These are phyloP conservation scores for Staphylotrichum tortipilum DNA, from an alignment of 495 filamentous ascomycete genomes.

Conservation along the genomic window DNA sequence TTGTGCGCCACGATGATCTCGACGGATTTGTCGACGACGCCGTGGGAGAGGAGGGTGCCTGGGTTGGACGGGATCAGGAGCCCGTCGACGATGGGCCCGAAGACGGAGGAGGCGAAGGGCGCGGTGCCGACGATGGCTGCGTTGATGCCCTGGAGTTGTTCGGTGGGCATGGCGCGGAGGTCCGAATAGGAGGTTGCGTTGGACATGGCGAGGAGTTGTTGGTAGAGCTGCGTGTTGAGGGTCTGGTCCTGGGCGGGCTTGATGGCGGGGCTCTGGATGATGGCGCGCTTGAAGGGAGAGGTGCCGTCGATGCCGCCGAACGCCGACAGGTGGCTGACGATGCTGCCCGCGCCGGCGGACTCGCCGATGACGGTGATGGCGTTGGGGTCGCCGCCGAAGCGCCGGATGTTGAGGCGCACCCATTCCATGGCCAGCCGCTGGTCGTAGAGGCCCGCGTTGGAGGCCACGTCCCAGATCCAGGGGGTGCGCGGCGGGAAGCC, in stretches of 20 bases:
- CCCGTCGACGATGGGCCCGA: constrained; percentile 11
- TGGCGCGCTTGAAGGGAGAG: no score
- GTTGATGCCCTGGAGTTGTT: background rate
- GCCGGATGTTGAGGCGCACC: constrained; percentile 6
- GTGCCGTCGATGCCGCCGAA: no score
- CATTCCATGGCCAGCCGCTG: constrained; percentile 11
- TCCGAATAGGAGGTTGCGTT: background rate
- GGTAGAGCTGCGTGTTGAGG: constrained; percentile 1
- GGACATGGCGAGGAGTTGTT: background rate
- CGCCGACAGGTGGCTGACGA: no score
- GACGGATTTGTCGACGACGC: constrained; percentile 5
- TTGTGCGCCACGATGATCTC: constrained; percentile 6
- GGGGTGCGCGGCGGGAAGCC: constrained; percentile 4
- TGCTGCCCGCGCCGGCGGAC: no score
- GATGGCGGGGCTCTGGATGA: background rate
- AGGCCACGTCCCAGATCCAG: background rate
- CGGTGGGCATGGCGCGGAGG: background rate
- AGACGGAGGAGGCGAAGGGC: constrained; percentile 1
- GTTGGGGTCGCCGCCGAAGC: background rate
- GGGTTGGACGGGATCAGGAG: constrained; percentile 6
- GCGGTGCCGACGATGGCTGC: background rate
- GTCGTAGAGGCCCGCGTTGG: constrained; percentile 13
- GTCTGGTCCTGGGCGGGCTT: constrained; percentile 2
- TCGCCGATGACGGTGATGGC: no score
- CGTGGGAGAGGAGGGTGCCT: background rate